phyloP scores from a whole-genome alignment of 2,329 filamentous ascomycete species.

The Domatiomyces globalis region DNA sequence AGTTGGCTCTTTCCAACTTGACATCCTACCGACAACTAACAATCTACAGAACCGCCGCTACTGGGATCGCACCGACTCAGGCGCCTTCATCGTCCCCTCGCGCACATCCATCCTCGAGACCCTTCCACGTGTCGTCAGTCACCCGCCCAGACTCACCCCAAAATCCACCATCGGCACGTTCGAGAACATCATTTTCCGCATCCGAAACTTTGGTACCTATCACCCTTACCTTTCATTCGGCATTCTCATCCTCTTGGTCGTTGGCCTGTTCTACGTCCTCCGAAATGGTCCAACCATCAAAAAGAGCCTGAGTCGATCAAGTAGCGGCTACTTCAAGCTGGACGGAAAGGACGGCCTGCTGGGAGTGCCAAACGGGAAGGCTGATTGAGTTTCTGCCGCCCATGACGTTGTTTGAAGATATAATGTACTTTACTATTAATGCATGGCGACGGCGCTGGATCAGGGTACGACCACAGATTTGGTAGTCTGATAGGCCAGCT shows the following conservation, averaged over 20 bases:
- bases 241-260: constrained; percentile 25
- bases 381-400: constrained; percentile 25
- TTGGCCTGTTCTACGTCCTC: constrained; percentile 23
- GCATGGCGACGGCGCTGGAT: not conserved
- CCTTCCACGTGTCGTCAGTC: constrained; percentile 37
- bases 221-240: constrained; percentile 32
- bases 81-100: constrained; percentile 76
- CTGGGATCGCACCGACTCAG: constrained; percentile 84
- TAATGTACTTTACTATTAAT: not conserved
- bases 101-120: constrained; percentile 86
- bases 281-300: constrained; percentile 16
- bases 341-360: constrained; percentile 36
- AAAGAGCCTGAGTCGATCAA: constrained; percentile 19
- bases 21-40: constrained; percentile 23
- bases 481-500: not conserved
- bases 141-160: constrained; percentile 34
- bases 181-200: constrained; percentile 33
- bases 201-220: constrained; percentile 28
- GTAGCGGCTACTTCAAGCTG: constrained; percentile 33
- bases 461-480: not conserved
- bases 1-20: constrained; percentile 29
- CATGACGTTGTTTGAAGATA: not conserved
- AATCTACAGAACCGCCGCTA: constrained; percentile 64
- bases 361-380: constrained; percentile 28
- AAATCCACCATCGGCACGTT: constrained; percentile 36